Evolutionary conservation across 2,329 filamentous ascomycete genomes (phyloP).

Genomic region (Orbilia javanica): DNA sequence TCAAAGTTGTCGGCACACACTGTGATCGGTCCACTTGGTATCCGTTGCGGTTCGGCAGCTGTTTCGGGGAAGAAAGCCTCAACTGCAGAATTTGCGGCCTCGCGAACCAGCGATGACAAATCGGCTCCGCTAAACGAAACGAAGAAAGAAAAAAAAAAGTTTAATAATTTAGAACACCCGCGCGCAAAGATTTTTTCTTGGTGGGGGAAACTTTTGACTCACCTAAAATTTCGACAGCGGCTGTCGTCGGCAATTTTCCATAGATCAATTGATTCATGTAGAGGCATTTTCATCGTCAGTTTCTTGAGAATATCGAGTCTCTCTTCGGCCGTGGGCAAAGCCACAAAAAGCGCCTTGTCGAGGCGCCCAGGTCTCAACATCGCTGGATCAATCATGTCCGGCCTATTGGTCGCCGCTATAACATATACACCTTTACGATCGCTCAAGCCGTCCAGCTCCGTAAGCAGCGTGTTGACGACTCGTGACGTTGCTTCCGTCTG

Average conservation of each 20-base stretch:
- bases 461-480: constrained; percentile 94
- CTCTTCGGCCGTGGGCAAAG: constrained; percentile 82
- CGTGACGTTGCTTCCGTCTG: constrained; percentile 85
- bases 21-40: constrained; percentile 11
- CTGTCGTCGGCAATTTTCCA: constrained; percentile 75
- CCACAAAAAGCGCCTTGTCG: constrained; percentile 88
- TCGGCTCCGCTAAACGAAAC: constrained; percentile 70
- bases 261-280: constrained; percentile 71
- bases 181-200: neutral
- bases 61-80: constrained; percentile 48
- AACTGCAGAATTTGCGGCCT: constrained; percentile 67
- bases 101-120: constrained; percentile 71
- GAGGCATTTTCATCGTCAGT: constrained; percentile 69
- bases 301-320: constrained; percentile 87
- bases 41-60: constrained; percentile 2
- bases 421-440: constrained; percentile 89
- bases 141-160: constrained; percentile 25
- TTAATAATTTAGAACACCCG: constrained; percentile 14
- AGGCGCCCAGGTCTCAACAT: constrained; percentile 93
- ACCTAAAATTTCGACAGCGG: constrained; percentile 80
- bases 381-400: constrained; percentile 95
- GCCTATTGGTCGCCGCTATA: constrained; percentile 92
- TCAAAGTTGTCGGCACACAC: constrained; percentile 65
- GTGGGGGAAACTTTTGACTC: constrained; percentile 7
- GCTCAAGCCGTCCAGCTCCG: constrained; percentile 88